A percentile compares a stretch with the other conserved stretches of the same genome.
Evolutionary conservation across 2,329 filamentous ascomycete genomes (phyloP).

Genomic region (Zymoseptoria passerinii): DNA sequence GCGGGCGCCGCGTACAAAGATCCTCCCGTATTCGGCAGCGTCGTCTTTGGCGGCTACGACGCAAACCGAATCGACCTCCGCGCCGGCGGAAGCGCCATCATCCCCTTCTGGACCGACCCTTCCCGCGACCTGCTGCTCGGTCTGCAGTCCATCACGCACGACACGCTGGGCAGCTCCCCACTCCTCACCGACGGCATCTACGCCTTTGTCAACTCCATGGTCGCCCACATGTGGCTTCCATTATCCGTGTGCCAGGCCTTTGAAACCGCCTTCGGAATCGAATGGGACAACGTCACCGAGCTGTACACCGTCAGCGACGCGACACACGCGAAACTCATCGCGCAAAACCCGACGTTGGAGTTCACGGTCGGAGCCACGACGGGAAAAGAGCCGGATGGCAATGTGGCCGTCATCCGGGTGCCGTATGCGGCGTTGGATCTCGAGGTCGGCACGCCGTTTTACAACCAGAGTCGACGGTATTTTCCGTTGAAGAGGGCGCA

Average conservation of each 20-base stretch:
- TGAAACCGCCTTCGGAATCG: constrained; percentile 33
- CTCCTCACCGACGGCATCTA: constrained; percentile 13
- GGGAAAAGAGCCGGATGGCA: neutral
- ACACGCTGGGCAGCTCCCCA: constrained; percentile 19
- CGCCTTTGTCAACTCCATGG: constrained; percentile 34
- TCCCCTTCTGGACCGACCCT: constrained; percentile 25
- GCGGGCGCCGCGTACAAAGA: constrained; percentile 24
- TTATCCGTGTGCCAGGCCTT: constrained; percentile 32
- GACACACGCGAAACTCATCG: constrained; percentile 27
- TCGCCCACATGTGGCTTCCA: constrained; percentile 36
- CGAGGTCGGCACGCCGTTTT: constrained; percentile 13
- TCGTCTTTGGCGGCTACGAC: constrained; percentile 36
- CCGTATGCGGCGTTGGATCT: constrained; percentile 29
- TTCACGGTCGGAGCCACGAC: constrained; percentile 23
- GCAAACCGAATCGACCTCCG: constrained; percentile 28
- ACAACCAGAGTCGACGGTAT: constrained; percentile 11
- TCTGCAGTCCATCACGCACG: constrained; percentile 18
- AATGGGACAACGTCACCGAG: constrained; percentile 30
- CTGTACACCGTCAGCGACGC: constrained; percentile 35
- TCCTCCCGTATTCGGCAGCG: constrained; percentile 21
- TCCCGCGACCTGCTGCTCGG: constrained; percentile 20
- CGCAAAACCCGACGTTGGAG: constrained; percentile 31
- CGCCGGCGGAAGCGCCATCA: constrained; percentile 18
- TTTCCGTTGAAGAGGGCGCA: constrained; percentile 23
- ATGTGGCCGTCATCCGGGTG: constrained; percentile 16